Evolutionary conservation across 2,329 filamentous ascomycete genomes (phyloP).

Genomic region (Aspergillus sp.): DNA sequence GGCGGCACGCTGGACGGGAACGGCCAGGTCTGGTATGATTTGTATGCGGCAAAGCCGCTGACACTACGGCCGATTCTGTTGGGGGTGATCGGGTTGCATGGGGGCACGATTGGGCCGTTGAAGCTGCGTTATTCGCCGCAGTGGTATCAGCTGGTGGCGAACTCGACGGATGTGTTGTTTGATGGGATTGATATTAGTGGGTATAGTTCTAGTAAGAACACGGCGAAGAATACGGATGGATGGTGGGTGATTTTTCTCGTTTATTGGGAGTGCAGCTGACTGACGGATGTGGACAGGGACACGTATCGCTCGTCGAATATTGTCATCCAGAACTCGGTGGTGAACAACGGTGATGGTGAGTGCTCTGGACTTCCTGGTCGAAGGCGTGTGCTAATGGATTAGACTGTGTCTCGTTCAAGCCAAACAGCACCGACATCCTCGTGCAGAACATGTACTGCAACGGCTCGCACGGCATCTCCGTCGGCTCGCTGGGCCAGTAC

Average conservation of each 20-base stretch:
- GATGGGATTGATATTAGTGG: conserved; percentile 61
- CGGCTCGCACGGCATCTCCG: conserved; percentile 68
- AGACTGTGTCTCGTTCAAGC: conserved; percentile 73
- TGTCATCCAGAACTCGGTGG: conserved; percentile 64
- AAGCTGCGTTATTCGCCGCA: conserved; percentile 60
- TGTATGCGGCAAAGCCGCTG: conserved; percentile 56
- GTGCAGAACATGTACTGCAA: conserved; percentile 67
- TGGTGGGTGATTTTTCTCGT: conserved; percentile 27
- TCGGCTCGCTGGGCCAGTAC: conserved; percentile 71
- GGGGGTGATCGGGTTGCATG: conserved; percentile 55
- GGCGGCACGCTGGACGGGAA: conserved; percentile 63
- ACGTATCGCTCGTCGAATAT: conserved; percentile 57
- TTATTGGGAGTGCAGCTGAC: neutral
- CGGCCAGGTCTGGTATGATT: conserved; percentile 63
- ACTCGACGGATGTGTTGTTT: conserved; percentile 63
- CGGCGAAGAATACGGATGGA: conserved; percentile 65
- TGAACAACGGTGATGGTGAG: conserved; percentile 61
- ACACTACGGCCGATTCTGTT: conserved; percentile 59
- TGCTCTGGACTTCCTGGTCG: no score
- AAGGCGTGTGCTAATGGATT: neutral
- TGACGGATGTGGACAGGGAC: conserved; percentile 22
- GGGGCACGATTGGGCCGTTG: conserved; percentile 58
- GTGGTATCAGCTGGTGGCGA: conserved; percentile 65
- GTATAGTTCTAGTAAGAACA: conserved; percentile 50
- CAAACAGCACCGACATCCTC: conserved; percentile 66